These are phyloP conservation scores for Malus hybrid DNA, from an alignment of 331 rosid species.

Conservation along the genomic window DNA sequence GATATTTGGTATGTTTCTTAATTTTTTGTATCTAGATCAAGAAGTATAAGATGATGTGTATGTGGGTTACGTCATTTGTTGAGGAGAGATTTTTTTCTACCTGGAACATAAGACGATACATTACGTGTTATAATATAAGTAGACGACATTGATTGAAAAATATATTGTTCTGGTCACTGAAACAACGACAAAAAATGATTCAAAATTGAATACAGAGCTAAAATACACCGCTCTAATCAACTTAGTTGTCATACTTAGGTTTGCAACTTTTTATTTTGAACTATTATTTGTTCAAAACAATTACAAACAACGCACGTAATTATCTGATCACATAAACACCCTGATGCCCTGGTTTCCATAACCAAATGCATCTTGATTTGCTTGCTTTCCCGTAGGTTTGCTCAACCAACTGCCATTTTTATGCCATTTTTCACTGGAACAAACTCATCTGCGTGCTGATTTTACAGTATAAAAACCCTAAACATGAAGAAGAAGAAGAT, in stretches of 20 bases:
- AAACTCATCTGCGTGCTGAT: neutral
- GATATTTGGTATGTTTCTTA: neutral
- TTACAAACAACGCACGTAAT: neutral
- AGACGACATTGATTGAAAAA: too few relatives aligned
- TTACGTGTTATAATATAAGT: too few relatives aligned
- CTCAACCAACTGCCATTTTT: neutral
- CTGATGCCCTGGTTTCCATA: neutral
- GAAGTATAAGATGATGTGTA: neutral
- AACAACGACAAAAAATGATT: too few relatives aligned
- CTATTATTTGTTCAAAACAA: neutral
- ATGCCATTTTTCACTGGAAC: neutral
- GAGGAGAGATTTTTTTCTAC: too few relatives aligned
- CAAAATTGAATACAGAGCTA: too few relatives aligned
- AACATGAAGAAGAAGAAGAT: neutral
- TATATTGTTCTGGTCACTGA: too few relatives aligned
- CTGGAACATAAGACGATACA: fast-evolving
- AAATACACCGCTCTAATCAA: too few relatives aligned
- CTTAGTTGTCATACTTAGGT: too few relatives aligned
- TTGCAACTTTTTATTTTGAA: too few relatives aligned
- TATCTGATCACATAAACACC: slow-evolving; percentile 11
- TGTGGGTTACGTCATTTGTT: too few relatives aligned
- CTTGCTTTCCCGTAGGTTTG: neutral
- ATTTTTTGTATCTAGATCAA: neutral
- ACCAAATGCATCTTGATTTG: neutral
- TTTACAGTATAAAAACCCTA: neutral